These are phyloP conservation scores for Paraphoma chrysanthemicola DNA, from an alignment of 2,329 filamentous ascomycete genomes.

Conservation along the genomic window DNA sequence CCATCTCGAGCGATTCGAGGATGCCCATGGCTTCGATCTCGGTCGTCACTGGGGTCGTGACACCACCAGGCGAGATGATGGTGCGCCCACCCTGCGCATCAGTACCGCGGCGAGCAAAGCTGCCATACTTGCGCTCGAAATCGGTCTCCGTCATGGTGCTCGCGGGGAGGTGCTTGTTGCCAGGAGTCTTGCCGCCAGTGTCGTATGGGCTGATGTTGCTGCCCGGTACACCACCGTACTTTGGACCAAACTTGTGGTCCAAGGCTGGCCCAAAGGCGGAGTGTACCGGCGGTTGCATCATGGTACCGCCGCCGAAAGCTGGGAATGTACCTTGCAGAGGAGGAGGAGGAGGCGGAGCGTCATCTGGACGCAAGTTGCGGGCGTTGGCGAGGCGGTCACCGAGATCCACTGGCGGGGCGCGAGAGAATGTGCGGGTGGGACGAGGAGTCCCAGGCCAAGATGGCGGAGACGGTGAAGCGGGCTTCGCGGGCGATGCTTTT, in stretches of 20 bases:
- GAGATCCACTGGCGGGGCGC: background rate
- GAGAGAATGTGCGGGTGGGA: background rate
- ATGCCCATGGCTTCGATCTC: too few relatives aligned
- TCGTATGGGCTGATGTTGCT: constrained; percentile 2
- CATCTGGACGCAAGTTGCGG: constrained; percentile 6
- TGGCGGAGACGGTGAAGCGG: background rate
- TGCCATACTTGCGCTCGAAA: background rate
- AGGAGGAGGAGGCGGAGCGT: constrained; percentile 1
- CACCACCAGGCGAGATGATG: too few relatives aligned
- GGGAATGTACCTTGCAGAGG: background rate
- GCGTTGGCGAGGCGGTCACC: constrained; percentile 12
- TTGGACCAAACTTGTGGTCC: background rate
- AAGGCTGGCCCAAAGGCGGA: background rate
- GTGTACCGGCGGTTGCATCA: background rate
- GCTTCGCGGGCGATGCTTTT: background rate
- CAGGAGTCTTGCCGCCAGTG: constrained; percentile 1
- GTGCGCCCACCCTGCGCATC: background rate
- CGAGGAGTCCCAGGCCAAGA: background rate
- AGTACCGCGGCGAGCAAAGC: background rate
- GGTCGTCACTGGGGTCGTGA: too few relatives aligned
- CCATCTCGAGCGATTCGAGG: too few relatives aligned
- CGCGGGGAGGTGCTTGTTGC: background rate
- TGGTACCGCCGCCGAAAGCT: background rate
- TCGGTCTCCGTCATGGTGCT: background rate
- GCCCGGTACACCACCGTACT: background rate